Conservation (phyloP, 2,329 filamentous ascomycete genomes). For the Verticillium dahliae region DNA sequence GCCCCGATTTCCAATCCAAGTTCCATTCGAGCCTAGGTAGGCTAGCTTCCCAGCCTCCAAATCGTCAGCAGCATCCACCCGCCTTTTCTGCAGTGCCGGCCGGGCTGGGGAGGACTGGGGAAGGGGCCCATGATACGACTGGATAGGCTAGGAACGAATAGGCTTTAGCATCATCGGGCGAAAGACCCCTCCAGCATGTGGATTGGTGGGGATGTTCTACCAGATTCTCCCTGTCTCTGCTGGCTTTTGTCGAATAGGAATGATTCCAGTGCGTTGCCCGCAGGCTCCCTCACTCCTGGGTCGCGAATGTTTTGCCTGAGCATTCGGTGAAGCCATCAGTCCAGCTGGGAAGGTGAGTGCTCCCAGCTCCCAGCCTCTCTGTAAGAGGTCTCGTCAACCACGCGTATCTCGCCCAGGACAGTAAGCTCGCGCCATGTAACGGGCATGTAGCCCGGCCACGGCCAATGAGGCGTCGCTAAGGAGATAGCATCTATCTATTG, state of each 20-base stretch:
- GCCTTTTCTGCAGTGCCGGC: not conserved
- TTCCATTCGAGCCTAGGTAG: not conserved
- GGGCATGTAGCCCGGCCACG: too few species aligned
- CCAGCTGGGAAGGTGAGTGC: not conserved
- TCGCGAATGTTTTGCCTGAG: not conserved
- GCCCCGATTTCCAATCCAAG: too few species aligned
- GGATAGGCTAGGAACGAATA: not conserved
- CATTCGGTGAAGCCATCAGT: not conserved
- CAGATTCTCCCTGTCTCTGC: not conserved
- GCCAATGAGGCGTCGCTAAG: too few species aligned
- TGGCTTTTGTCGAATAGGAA: not conserved
- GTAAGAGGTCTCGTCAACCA: not conserved
- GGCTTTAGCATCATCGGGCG: not conserved
- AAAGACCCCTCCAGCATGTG: not conserved
- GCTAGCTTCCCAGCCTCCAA: not conserved
- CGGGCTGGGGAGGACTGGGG: not conserved
- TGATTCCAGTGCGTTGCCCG: not conserved
- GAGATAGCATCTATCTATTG: too few species aligned
- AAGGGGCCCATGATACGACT: not conserved
- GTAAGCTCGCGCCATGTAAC: not conserved
- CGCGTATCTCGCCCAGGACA: not conserved
- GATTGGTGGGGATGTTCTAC: not conserved
- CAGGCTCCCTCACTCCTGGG: not conserved
- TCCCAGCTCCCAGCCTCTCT: not conserved
- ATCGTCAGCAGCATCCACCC: not conserved